phyloP scores from a whole-genome alignment of 306 rosid genomes.

The Cucurbita pepo region DNA sequence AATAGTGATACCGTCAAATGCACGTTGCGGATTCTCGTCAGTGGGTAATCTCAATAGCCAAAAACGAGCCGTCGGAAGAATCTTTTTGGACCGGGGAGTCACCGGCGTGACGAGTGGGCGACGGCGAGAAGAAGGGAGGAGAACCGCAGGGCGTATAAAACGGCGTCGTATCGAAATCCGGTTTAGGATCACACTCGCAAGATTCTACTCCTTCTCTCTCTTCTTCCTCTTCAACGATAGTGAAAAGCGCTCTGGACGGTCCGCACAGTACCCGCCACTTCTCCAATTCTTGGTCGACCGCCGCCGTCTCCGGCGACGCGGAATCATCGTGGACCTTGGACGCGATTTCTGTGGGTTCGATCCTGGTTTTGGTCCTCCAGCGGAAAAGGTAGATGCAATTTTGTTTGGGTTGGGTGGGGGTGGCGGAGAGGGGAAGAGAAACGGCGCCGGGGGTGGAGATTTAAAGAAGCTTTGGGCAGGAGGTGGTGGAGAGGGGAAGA shows the following conservation, averaged over 20 bases:
- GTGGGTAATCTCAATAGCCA: neutral
- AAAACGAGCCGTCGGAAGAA: neutral
- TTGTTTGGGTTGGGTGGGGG: neutral
- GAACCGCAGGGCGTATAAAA: constrained; percentile 32
- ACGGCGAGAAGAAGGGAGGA: constrained; percentile 33
- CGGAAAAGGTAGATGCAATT: neutral
- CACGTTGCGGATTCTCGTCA: neutral
- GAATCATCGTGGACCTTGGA: neutral
- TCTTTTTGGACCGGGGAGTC: neutral
- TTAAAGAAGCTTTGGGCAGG: no score
- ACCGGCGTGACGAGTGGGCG: constrained; percentile 17
- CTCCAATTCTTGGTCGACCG: constrained; percentile 10
- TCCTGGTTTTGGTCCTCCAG: constrained; percentile 18
- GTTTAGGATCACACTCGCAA: neutral
- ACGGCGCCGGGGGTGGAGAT: no score
- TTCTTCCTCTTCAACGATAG: constrained; percentile 30
- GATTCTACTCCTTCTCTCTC: constrained; percentile 22
- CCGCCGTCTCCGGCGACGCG: constrained; percentile 3
- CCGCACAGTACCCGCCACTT: constrained; percentile 22
- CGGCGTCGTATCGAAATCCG: constrained; percentile 19
- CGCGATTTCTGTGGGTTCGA: constrained; percentile 4
- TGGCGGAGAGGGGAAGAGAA: no score
- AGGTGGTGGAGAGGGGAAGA: no score
- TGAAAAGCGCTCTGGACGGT: constrained; percentile 22
- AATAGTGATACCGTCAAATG: neutral